Base-by-base conservation (phyloP, 768 basidiomycete genomes). In the Imleria badia region DNA sequence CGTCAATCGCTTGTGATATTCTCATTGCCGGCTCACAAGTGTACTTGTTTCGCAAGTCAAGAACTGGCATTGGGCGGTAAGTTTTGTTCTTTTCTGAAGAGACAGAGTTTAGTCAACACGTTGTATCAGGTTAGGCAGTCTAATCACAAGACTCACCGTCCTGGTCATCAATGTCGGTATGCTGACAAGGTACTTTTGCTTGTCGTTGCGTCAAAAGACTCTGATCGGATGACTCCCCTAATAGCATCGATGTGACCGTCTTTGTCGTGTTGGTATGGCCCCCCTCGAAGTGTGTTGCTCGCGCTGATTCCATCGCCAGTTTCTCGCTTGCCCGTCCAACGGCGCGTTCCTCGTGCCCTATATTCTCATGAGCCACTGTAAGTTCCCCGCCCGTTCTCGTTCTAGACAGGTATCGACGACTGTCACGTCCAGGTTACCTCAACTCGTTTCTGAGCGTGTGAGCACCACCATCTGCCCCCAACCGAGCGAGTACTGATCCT, bases 401-500 rank as follows among this genome's bases (percentile, higher is more conserved):
- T 5, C 19, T 1, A 2, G 41, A n/a, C 5, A 29, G 0, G 6
- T 36, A 10, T 33, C 8, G 3, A 54, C 14, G 22, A 38, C 17
- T n/a, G 6, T 13, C 17, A 15, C 33, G 12, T 5, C n/a, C 34
- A 73, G 72, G 66, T 55, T 74, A 73, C 61, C 64, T 73, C 45
- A 74, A 73, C 42, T 73, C 73, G 20, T 73, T 74, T 48, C 51
- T 73, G 49, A 73, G 72, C 52, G 66, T 73, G 72, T 73, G 55
- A 62, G 73, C 26, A 22, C 1, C 33, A 13, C n/a, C 11, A 3
- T 9, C 22, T 9, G 11, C 35, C 12, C 9, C 3, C 17, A 7
- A 35, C 6, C 5, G 3, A 31, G 10, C 38, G 6, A 5, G 5
- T 17, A 30, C 26, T 47, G 17, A 60, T 29, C 5, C 12, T 4